A percentile compares a stretch with the other conserved stretches of the same genome.
Evolutionary conservation across 441 rosid genomes (phyloP).

Genomic region (Bruguiera hainesii): DNA sequence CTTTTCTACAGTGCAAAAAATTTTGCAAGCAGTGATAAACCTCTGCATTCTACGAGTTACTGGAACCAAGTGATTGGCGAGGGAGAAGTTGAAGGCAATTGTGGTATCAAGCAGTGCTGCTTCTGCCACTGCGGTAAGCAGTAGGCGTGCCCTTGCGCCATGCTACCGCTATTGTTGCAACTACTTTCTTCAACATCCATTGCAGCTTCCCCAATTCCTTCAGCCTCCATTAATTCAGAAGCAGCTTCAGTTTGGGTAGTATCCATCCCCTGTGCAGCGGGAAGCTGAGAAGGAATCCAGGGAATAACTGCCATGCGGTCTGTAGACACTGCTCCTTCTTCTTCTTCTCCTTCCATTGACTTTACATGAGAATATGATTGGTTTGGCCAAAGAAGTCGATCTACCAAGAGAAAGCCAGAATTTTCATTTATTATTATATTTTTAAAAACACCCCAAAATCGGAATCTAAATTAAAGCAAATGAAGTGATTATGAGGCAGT

Average conservation of each 20-base stretch:
- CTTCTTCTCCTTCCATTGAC: constrained; percentile 25
- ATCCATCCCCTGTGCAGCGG: constrained; percentile 5
- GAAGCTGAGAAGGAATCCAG: constrained; percentile 44
- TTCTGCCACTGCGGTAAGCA: constrained; percentile 49
- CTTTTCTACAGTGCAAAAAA: too few species aligned
- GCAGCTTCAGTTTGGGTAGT: constrained; percentile 13
- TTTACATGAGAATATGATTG: constrained; percentile 7
- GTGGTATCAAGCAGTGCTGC: constrained; percentile 59
- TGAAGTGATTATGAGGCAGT: neutral
- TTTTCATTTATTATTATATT: neutral
- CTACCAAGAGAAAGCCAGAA: constrained; percentile 23
- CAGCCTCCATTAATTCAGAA: constrained; percentile 44
- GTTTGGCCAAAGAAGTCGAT: constrained; percentile 28
- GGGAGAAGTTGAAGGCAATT: constrained; percentile 35
- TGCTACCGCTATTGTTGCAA: neutral
- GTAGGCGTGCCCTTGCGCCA: constrained; percentile 18
- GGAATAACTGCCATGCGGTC: constrained; percentile 50
- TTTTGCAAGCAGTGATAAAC: too few species aligned
- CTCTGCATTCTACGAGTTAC: constrained; percentile 8
- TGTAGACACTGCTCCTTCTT: constrained; percentile 8
- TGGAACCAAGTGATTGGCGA: constrained; percentile 55
- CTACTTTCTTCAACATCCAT: constrained; percentile 60
- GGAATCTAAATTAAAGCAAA: neutral
- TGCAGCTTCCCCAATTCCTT: constrained; percentile 38
- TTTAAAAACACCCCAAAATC: too few species aligned